phyloP scores from a whole-genome alignment of 768 basidiomycete genomes.

The Lactarius evosmus region DNA sequence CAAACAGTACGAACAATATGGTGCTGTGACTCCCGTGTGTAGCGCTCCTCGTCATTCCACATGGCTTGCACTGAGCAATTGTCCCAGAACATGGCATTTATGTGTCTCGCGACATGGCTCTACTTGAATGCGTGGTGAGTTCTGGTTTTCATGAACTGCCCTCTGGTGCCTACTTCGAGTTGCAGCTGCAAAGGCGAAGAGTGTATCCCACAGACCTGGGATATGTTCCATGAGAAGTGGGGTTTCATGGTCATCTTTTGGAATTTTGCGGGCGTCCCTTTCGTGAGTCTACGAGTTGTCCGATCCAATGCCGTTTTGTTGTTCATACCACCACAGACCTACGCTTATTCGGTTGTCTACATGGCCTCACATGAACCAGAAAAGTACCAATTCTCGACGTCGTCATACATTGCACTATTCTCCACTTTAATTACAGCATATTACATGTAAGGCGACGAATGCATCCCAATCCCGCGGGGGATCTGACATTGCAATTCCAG shows the following conservation, averaged over 20 bases:
- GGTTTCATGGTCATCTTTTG: slow-evolving; percentile 99
- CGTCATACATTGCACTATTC: slow-evolving; percentile 69
- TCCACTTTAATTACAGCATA: slow-evolving; percentile 77
- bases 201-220: slow-evolving; percentile 96
- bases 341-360: slow-evolving; percentile 96
- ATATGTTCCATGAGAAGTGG: slow-evolving; percentile 99
- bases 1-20: slow-evolving; percentile 92
- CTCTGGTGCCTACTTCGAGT: slow-evolving; percentile 3
- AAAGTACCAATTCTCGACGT: slow-evolving; percentile 81
- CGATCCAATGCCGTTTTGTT: slow-evolving; percentile 9
- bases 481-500: slow-evolving; percentile 38
- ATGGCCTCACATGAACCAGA: slow-evolving; percentile 94
- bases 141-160: not conserved
- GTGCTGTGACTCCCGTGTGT: slow-evolving; percentile 86
- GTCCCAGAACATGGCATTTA: slow-evolving; percentile 88
- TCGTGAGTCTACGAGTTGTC: slow-evolving; percentile 48
- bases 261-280: slow-evolving; percentile 92
- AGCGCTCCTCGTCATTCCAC: not conserved
- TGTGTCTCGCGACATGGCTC: slow-evolving; percentile 93
- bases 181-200: slow-evolving; percentile 86
- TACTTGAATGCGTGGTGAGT: slow-evolving; percentile 91
- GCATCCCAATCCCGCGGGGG: not conserved
- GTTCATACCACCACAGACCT: slow-evolving; percentile 53
- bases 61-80: not conserved
- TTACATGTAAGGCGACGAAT: slow-evolving; percentile 60